Evolutionary conservation across 2,329 filamentous ascomycete genomes (phyloP).

Genomic region (Penicillium hesseltinei): DNA sequence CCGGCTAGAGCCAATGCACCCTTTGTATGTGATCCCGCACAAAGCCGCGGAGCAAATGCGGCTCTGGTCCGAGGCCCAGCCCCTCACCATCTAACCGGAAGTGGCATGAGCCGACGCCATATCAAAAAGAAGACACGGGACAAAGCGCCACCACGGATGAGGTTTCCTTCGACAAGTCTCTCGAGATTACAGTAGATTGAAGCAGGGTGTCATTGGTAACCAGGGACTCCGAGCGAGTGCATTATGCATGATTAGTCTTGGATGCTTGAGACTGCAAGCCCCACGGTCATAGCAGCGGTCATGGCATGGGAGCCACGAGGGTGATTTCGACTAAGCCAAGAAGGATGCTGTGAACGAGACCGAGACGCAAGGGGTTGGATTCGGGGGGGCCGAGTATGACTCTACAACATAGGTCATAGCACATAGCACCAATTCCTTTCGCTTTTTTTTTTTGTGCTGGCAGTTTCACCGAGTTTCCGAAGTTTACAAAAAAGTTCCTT

Average conservation of each 20-base stretch:
- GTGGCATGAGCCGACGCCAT: not conserved
- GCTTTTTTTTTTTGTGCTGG: not conserved
- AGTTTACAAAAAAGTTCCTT: not conserved
- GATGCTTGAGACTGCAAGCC: conserved; percentile 1
- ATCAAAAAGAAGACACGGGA: not conserved
- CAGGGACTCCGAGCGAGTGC: conserved; percentile 6
- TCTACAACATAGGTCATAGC: conserved; percentile 7
- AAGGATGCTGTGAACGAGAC: conserved; percentile 2
- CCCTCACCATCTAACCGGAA: conserved; percentile 14
- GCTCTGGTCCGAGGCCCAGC: conserved; percentile 57
- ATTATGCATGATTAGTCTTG: conserved; percentile 7
- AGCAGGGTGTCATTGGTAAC: not conserved
- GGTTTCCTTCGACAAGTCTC: not conserved
- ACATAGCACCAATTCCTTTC: not conserved
- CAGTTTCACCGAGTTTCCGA: not conserved
- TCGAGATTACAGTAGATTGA: not conserved
- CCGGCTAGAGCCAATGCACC: conserved; percentile 69
- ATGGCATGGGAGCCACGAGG: conserved; percentile 16
- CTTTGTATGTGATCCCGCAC: conserved; percentile 80
- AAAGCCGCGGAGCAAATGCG: conserved; percentile 63
- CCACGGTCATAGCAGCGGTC: conserved; percentile 8
- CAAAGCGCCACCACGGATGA: not conserved
- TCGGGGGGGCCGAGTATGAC: conserved; percentile 2
- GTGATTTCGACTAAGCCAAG: not conserved
- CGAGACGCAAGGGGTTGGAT: conserved; percentile 15